These are phyloP conservation scores for Plasmodium vinckei DNA, from an alignment of 169 alveolate species.

Conservation along the genomic window DNA sequence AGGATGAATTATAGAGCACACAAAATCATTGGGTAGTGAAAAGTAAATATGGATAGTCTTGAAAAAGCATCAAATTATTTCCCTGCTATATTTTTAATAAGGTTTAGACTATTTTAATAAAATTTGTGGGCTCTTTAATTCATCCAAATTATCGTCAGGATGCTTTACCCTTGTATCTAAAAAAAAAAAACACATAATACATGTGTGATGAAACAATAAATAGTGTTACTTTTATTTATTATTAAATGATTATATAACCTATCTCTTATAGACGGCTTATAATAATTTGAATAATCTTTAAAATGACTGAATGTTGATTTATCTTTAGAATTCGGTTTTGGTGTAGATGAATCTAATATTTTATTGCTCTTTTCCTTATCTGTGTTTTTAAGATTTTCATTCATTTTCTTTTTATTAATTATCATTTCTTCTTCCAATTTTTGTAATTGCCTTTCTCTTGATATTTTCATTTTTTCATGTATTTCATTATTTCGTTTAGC, in stretches of 20 bases:
- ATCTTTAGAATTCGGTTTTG: constrained; percentile 44
- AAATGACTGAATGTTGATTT: constrained; percentile 66
- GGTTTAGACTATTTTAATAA: not conserved
- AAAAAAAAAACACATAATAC: constrained; percentile 15
- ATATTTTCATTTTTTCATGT: constrained; percentile 53
- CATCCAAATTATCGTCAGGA: constrained; percentile 77
- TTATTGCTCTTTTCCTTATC: constrained; percentile 42
- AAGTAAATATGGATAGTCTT: not conserved
- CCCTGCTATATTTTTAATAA: constrained; percentile 8
- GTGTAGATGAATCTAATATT: constrained; percentile 22
- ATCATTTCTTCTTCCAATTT: constrained; percentile 71
- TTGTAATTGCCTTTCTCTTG: constrained; percentile 62
- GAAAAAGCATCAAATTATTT: constrained; percentile 8
- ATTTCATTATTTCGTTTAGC: constrained; percentile 39
- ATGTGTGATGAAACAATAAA: not conserved
- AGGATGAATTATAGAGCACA: constrained; percentile 71
- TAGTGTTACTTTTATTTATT: not conserved
- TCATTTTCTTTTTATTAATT: constrained; percentile 55
- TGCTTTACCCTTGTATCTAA: constrained; percentile 29
- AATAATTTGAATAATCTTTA: constrained; percentile 56
- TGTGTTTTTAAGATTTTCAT: constrained; percentile 40
- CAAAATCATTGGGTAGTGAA: constrained; percentile 1
- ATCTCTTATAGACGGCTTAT: constrained; percentile 71
- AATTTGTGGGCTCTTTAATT: constrained; percentile 57
- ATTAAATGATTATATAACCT: constrained; percentile 21